Conservation (phyloP, 768 basidiomycete species). For the Mycena crocata region DNA sequence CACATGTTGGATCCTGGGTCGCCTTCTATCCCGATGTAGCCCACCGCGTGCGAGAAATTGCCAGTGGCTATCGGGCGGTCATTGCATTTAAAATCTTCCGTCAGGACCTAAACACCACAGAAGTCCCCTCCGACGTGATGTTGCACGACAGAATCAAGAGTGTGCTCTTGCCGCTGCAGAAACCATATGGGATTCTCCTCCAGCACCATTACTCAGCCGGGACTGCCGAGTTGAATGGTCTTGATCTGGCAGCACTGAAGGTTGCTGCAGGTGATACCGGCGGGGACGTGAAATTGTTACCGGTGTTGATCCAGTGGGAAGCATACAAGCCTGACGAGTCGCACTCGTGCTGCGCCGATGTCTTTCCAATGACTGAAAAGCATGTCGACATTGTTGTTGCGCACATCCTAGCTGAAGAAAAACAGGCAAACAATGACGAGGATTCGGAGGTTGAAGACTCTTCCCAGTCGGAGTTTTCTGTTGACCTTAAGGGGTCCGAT, state of each 20-base stretch:
- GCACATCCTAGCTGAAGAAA: background rate
- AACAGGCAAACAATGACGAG: background rate
- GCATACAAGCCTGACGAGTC: background rate
- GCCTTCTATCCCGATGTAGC: slow-evolving; percentile 48
- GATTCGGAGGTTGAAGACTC: background rate
- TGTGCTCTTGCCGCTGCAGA: slow-evolving; percentile 18
- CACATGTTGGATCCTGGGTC: slow-evolving; percentile 33
- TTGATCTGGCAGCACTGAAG: slow-evolving; percentile 37
- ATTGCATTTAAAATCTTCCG: slow-evolving; percentile 48
- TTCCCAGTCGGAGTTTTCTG: slow-evolving; percentile 1
- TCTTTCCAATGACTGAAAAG: slow-evolving; percentile 37
- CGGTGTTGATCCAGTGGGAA: slow-evolving; percentile 35
- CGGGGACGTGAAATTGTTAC: slow-evolving; percentile 25
- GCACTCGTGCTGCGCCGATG: slow-evolving; percentile 5
- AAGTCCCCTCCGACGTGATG: slow-evolving; percentile 6
- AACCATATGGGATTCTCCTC: slow-evolving; percentile 41
- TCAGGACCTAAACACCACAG: slow-evolving; percentile 7
- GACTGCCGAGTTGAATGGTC: slow-evolving; percentile 37
- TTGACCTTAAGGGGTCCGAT: slow-evolving; percentile 22
- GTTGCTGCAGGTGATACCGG: slow-evolving; percentile 21
- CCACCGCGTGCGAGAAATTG: slow-evolving; percentile 34
- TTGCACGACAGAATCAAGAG: slow-evolving; percentile 13
- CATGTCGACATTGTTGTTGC: slow-evolving; percentile 31
- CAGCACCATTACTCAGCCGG: slow-evolving; percentile 42
- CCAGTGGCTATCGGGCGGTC: slow-evolving; percentile 39